Evolutionary conservation across 208 protist species (phyloP), one percentile per base, ranked within the genome.

Genomic region (Leishmania mexicana): DNA sequence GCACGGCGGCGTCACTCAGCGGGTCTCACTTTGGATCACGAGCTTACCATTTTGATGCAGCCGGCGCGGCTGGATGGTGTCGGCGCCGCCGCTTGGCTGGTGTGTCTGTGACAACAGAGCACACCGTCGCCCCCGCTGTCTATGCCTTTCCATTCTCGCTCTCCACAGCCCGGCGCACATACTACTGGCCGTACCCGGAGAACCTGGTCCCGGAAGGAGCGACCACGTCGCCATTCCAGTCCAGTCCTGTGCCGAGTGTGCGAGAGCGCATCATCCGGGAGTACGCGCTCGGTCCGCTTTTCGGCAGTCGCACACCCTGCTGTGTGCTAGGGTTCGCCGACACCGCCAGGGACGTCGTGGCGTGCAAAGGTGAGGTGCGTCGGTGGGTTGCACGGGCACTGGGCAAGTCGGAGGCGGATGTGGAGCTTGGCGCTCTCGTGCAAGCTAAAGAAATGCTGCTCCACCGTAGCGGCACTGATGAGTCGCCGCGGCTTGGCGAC

Each of bases 271-370:
- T 97, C 10, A 75, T 96, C 4, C 87, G 83, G 7, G 91, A 94
- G 83, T 97, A 96, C 86, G 94, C 94, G 42, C 72, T 97, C 0
- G 87, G 89, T 40, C 94, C 94, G 3, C 88, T 97, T 5, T 97
- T 95, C 78, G 91, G 88, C 31, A 80, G 85, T 4, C 89, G 91
- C 40, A 81, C 80, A 24, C 88, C 89, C 13, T 91, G 87, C 80
- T 97, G 94, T 78, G 70, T 83, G 5, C 83, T 97, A 1, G 94
- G 94, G 31, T 93, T 92, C 28, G 53, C 79, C 45, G 81, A 45
- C 7, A 47, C 76, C 10, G 83, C 88, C 49, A 71, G 81, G 3
- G 83, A 85, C 15, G 75, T 94, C 35, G 71, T 92, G 31, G 49
- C 15, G 5, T 2, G 68, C 31, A 92, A 94, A 62, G 62, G 78